Evolutionary conservation across 1,284 basidiomycete genomes (phyloP).

Genomic region (Wallemia hederae): DNA sequence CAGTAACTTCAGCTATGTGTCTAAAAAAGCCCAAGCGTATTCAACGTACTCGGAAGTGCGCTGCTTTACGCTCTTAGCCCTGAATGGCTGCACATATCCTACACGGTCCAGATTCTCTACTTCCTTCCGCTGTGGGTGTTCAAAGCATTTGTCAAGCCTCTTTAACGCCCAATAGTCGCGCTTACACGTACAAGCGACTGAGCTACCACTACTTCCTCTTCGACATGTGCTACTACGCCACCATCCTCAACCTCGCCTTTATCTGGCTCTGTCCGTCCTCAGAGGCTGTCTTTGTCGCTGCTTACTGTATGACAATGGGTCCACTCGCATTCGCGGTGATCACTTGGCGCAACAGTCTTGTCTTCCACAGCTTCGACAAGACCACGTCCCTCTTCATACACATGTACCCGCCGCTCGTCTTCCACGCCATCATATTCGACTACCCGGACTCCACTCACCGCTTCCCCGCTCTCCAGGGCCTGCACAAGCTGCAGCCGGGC

Average conservation of each 20-base stretch:
- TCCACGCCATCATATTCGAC: constrained; percentile 70
- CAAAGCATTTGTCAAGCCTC: constrained; percentile 21
- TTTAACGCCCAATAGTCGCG: constrained; percentile 1
- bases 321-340: constrained; percentile 72
- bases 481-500: constrained; percentile 31
- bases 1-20: not conserved
- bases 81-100: constrained; percentile 49
- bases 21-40: constrained; percentile 27
- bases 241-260: constrained; percentile 60
- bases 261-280: constrained; percentile 53
- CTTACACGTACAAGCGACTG: constrained; percentile 11
- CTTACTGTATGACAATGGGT: constrained; percentile 58
- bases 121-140: constrained; percentile 54
- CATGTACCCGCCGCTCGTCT: constrained; percentile 55
- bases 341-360: constrained; percentile 86
- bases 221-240: constrained; percentile 69
- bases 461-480: constrained; percentile 45
- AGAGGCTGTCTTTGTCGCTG: constrained; percentile 45
- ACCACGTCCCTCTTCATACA: constrained; percentile 73
- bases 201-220: constrained; percentile 83
- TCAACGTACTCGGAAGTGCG: constrained; percentile 51
- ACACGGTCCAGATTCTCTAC: constrained; percentile 40
- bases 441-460: constrained; percentile 40
- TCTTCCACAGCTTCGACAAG: constrained; percentile 81
- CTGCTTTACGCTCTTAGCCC: constrained; percentile 56